Evolutionary conservation across 129 eudicot genomes (phyloP).

Genomic region (carrot (Daucus carota)): DNA sequence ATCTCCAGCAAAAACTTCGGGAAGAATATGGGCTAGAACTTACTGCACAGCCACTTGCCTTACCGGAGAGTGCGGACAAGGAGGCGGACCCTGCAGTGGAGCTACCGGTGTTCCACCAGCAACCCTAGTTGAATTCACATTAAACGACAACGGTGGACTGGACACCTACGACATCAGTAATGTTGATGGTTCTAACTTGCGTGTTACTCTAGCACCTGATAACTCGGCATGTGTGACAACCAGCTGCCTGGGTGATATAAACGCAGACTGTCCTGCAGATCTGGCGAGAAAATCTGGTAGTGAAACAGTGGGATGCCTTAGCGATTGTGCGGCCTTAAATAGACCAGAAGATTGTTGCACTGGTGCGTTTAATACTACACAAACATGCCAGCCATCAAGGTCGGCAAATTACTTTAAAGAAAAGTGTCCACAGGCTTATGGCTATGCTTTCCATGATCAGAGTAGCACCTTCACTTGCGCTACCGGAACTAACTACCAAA

Average conservation of each 20-base stretch:
- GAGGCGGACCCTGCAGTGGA: not conserved
- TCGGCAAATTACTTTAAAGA: not conserved
- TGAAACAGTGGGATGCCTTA: not conserved
- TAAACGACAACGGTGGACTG: not conserved
- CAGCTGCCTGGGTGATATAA: not conserved
- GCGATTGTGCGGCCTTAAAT: not conserved
- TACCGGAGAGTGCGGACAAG: not conserved
- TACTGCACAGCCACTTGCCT: not conserved
- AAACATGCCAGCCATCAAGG: not conserved
- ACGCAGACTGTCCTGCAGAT: not conserved
- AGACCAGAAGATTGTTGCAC: slow-evolving; percentile 1
- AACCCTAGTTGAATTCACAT: not conserved
- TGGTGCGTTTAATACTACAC: not conserved
- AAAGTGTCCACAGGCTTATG: not conserved
- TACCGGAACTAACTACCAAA: not conserved
- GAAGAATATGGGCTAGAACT: slow-evolving; percentile 7
- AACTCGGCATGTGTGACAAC: not conserved
- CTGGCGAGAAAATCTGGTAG: not conserved
- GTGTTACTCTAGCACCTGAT: not conserved
- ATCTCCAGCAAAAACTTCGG: not conserved
- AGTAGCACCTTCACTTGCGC: not conserved
- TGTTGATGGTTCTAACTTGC: not conserved
- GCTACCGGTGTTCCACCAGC: not conserved
- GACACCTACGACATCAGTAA: not conserved
- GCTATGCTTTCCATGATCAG: not conserved